Base-by-base conservation (phyloP, 1,284 basidiomycete genomes). In the Ceratobasidium papillatum region DNA sequence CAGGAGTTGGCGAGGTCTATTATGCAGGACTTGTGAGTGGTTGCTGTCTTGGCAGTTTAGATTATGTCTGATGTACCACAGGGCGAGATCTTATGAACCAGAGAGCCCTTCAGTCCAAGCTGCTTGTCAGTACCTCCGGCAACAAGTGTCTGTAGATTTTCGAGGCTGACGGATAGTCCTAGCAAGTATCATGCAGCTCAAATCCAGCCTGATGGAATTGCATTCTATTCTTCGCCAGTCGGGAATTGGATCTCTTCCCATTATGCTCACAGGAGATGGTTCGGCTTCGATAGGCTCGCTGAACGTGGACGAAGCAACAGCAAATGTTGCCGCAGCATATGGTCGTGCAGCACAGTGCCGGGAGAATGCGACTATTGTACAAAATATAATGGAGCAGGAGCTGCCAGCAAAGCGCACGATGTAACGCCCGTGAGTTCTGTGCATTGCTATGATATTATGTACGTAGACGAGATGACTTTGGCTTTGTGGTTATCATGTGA, bases 381-480 rank as follows among this genome's bases (percentile, higher is more conserved):
- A 73, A 51, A 73, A 62, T 30, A 52, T 73, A 36, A 32, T 72
- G 34, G 69, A 73, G 27, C 69, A 73, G 22, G 69, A 73, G n/a
- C 45, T 73, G 36, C 69, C 69, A 17, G 38, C 69, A 19, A 25
- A 34, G 41, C 69, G 69, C 8, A 19, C 59, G 19, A 9, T 19
- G 1, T 73, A 19, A 62, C 43, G 11, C 38, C 41, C 7, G 56
- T 59, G 56, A 36, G 27, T 56, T 30, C 12, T 30, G 19, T 47
- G 56, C 4, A 36, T n/a, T 34, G 12, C 19, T 4, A 25, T 32
- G 54, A 56, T 56, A 32, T n/a, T 12, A 32, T 19, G 30, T 22
- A 5, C 11, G 30, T 36, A 14, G 1, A n/a, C 32, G n/a, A 19
- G 30, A n/a, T 17, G 34, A 59, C 2, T 4, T 22, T 36, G 2